phyloP scores from a whole-genome alignment of 1,284 basidiomycete genomes.

The Ganoderma lingzhi region DNA sequence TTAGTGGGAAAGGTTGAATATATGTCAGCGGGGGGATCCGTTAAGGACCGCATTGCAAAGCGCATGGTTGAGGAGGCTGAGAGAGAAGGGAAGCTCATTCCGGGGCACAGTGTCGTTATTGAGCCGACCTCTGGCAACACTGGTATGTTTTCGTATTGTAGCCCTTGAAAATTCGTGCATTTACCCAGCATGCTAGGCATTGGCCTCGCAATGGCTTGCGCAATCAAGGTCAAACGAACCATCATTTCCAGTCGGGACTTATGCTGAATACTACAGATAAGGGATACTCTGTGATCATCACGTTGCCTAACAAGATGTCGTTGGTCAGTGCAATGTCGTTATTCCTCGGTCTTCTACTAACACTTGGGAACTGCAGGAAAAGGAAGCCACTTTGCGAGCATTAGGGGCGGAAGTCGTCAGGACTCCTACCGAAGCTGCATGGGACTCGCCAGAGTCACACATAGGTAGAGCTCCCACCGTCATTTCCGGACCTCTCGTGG shows the following conservation, averaged over 20 bases:
- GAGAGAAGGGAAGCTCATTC: constrained; percentile 84
- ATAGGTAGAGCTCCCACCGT: constrained; percentile 74
- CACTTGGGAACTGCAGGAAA: constrained; percentile 67
- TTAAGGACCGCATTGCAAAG: constrained; percentile 97
- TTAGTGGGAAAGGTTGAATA: constrained; percentile 92
- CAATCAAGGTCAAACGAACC: constrained; percentile 76
- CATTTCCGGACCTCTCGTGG: constrained; percentile 61
- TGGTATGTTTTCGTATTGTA: constrained; percentile 57
- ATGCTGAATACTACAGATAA: constrained; percentile 85
- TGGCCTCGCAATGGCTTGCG: constrained; percentile 90
- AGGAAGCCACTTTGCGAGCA: constrained; percentile 91
- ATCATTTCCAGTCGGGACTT: constrained; percentile 33
- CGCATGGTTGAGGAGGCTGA: constrained; percentile 97
- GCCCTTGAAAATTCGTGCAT: background rate
- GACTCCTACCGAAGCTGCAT: constrained; percentile 92
- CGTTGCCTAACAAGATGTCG: constrained; percentile 97
- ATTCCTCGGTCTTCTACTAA: constrained; percentile 1
- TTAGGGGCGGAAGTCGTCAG: constrained; percentile 95
- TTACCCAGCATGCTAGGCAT: constrained; percentile 65
- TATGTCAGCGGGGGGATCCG: constrained; percentile 91
- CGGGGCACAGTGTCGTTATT: constrained; percentile 92
- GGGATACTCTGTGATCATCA: constrained; percentile 94
- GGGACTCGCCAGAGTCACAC: constrained; percentile 87
- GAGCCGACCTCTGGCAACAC: constrained; percentile 96
- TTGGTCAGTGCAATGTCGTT: constrained; percentile 51